Conservation (phyloP, 176 grass and related monocot genomes). For the Cenchrus fungigraminus region DNA sequence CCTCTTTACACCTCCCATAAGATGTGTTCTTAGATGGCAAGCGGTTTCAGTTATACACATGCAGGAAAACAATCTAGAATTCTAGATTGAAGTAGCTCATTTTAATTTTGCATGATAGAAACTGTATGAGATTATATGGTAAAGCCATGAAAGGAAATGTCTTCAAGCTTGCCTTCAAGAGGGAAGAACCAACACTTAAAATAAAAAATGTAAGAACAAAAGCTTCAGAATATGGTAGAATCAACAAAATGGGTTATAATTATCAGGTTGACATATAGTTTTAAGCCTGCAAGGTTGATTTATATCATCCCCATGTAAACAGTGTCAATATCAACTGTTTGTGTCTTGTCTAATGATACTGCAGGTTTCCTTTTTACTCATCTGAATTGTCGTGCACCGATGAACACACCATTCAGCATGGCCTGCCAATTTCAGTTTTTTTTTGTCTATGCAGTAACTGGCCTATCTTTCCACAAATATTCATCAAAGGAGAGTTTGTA, state of each 20-base stretch:
- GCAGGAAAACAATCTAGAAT: not conserved
- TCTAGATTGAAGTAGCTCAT: not conserved
- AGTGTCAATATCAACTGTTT: not conserved
- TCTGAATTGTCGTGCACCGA: not conserved
- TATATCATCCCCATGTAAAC: not conserved
- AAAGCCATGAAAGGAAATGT: not conserved
- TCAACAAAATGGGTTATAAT: not conserved
- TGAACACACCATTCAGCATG: not conserved
- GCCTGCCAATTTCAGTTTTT: not conserved
- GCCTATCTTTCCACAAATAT: slow-evolving; percentile 97
- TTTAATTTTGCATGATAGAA: slow-evolving; percentile 5
- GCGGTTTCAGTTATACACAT: not conserved
- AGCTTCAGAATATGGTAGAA: not conserved
- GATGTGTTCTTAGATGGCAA: slow-evolving; percentile 15
- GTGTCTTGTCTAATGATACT: not conserved
- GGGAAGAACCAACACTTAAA: no score
- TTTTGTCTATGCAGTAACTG: slow-evolving; percentile 68
- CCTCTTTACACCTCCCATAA: not conserved
- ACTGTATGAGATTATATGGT: slow-evolving; percentile 12
- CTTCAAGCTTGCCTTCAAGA: no score
- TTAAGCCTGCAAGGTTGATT: not conserved
- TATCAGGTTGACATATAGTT: slow-evolving; percentile 16
- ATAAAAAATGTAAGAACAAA: not conserved
- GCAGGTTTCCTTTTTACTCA: not conserved
- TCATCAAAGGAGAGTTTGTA: slow-evolving; percentile 94